Evolutionary conservation across 2,329 filamentous ascomycete genomes (phyloP), one percentile per base, ranked within the genome.

Genomic region (Chrysoporthe deuterocubensis): DNA sequence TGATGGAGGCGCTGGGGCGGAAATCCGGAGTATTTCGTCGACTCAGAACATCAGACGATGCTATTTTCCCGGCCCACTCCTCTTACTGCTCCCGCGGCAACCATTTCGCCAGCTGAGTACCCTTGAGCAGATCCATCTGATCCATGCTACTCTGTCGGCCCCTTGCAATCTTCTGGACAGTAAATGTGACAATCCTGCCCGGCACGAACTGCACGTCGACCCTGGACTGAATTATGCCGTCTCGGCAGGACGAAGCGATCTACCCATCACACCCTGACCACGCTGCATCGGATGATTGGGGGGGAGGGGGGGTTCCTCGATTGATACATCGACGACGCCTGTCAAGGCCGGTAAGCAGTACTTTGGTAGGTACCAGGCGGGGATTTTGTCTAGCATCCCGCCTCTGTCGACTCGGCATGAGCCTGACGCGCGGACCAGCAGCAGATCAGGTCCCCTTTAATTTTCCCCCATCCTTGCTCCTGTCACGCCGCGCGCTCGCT

Each of bases 341-440:
- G 26, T 34, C 7, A 13, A 48, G 61, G 46, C 42, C 37, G 61
- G 46, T 5, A n/a, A 34, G 40, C 63, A 18, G 50, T 54, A 26
- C 26, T 26, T 26, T 26, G 26, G 26, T 26, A 54, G 32, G 50
- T 21, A 54, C 50, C 50, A 54, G 7, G 50, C 50, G 50, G 50
- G 32, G 65, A 63, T 48, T 67, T 69, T 63, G n/a, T 64, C 32
- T 32, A 59, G 61, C 37, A 43, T 42, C 32, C 66, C 48, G 32
- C 42, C 50, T 62, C 60, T 50, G 65, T 59, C 56, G 67, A 50
- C 67, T 44, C 63, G 54, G 58, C 68, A 67, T 62, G 67, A 66
- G 34, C 61, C 65, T 67, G 68, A 67, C 65, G 68, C 68, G 68
- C 68, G 68, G 68, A 62, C 59, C 68, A 69, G 68, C 68, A 67